Evolutionary conservation across 768 basidiomycete genomes (phyloP), one percentile per base, ranked within the genome.

Genomic region (Calocera viscosa): DNA sequence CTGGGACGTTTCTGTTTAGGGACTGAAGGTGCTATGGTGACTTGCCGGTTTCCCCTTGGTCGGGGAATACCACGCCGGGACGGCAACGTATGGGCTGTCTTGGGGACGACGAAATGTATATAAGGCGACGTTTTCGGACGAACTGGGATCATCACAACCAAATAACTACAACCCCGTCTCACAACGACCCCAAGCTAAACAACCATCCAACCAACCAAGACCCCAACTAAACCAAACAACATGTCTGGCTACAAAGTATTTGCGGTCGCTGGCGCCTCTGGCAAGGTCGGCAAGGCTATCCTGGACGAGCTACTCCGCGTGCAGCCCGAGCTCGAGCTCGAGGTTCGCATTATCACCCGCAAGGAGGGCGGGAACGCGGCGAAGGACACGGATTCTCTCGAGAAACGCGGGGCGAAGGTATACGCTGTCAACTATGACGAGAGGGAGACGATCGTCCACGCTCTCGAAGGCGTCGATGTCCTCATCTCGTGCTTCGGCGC

Each of bases 201-300:
- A n/a, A 16, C 8, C 49, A 60, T 8, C 30, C 24, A 28, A 7
- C 53, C 26, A 26, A 60, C 24, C 53, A 60, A 60, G 8, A 47
- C 43, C 19, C 53, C 30, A 60, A 12, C 30, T 10, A 26, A 28
- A 60, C 53, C 16, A 30, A 32, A 26, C 24, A 60, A 60, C 53
- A 60, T 60, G 53, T 60, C 53, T 60, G 53, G 53, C 11, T 60
- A 28, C 53, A 60, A 60, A 60, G 53, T 60, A 16, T 60, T 60
- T 26, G 30, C 53, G 5, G 30, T 60, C 53, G 53, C 53, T 30
- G 53, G 53, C 16, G 53, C 53, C 14, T 5, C 53, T 2, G 53
- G 53, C 26, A 60, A 60, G 30, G 53, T 60, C 53, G 53, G 53
- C 53, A 60, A 60, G 53, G 53, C 53, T 26, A 22, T 60, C 30